Base-by-base conservation (phyloP, 768 basidiomycete genomes). In the Termitomyces sp. region DNA sequence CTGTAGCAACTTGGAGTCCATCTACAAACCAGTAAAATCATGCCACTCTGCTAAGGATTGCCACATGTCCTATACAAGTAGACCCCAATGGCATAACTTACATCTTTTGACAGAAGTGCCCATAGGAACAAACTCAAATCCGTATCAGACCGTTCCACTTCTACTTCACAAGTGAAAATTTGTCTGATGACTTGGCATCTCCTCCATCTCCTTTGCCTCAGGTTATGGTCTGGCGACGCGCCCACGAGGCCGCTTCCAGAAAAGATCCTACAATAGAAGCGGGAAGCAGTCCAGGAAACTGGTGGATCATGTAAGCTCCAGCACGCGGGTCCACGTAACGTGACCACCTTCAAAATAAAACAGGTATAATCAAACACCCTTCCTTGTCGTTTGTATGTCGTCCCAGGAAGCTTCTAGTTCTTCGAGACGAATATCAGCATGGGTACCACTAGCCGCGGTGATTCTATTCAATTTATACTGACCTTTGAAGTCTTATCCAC, bases 391-490 rank as follows among this genome's bases (percentile, higher is more conserved):
- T 50, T 23, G 43, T 30, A 61, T 55, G 56, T 48, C 60, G 19
- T 58, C 54, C 50, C 26, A 17, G 21, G 57, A 23, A 37, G 56
- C 28, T 50, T 21, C 40, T 3, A 41, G 15, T 43, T 6, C 57
- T 30, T 49, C 56, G 6, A 60, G 43, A 44, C 47, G 56, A 35
- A 43, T 63, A 17, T 56, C 58, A 59, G 47, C 43, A 63, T 65
- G 64, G 64, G 33, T 63, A 28, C 60, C 62, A 7, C 35, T 65
- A 35, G 58, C 64, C 8, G 60, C 60, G 6, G 64, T 65, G 26
- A 43, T 59, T 37, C 15, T 17, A 8, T 23, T 2, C 6, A 11
- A 0, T n/a, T 9, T 5, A 1, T 9, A 19, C 4, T 3, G 4
- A 4, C 5, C 8, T 37, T 9, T 54, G 12, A 31, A 21, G 19